Evolutionary conservation across 2,329 filamentous ascomycete genomes (phyloP), one percentile per base, ranked within the genome.

Genomic region (Aspergillus sergii): DNA sequence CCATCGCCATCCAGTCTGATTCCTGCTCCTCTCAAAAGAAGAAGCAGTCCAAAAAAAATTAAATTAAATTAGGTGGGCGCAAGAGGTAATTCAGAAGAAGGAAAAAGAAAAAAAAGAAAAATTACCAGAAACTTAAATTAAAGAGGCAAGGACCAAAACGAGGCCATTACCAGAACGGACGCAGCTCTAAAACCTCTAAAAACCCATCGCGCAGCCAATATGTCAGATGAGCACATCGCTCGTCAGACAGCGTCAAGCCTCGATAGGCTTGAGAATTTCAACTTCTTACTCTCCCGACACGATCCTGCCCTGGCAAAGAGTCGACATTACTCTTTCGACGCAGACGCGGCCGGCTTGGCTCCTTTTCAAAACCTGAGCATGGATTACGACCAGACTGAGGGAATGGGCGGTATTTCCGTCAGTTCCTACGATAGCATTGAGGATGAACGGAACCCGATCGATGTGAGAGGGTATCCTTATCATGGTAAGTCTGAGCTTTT

Each of bases 361-460:
- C 70, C 75, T 34, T 69, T 74, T 51, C 64, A 71, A 63, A 75
- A 73, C 59, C 64, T 73, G 64, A 74, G 71, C 58, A 76, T 78
- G 74, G 75, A 79, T 59, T 78, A 78, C 61, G 77, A 79, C 57
- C 77, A 77, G 59, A 79, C 77, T 2, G 77, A 79, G 60, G 77
- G 77, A 57, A 73, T 79, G 71, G 77, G 77, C 36, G 77, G 77
- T 26, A 64, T 79, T 12, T 79, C 77, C 34, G 77, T 79, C 68
- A 79, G 76, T 65, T 79, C 77, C 39, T 79, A 79, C 65, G 77
- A 79, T 56, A 78, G 76, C 62, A 73, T 79, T 63, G 77, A 79
- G 21, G 77, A 79, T 64, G 77, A 79, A 48, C 76, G 75, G 63
- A 73, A 66, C 57, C 73, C 76, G 26, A 70, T 79, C 60, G 77